Percentiles rank a stretch among this genome's conserved stretches.
These are phyloP conservation scores for Neurospora hispaniola DNA, from an alignment of 495 filamentous ascomycete species.

Conservation along the genomic window DNA sequence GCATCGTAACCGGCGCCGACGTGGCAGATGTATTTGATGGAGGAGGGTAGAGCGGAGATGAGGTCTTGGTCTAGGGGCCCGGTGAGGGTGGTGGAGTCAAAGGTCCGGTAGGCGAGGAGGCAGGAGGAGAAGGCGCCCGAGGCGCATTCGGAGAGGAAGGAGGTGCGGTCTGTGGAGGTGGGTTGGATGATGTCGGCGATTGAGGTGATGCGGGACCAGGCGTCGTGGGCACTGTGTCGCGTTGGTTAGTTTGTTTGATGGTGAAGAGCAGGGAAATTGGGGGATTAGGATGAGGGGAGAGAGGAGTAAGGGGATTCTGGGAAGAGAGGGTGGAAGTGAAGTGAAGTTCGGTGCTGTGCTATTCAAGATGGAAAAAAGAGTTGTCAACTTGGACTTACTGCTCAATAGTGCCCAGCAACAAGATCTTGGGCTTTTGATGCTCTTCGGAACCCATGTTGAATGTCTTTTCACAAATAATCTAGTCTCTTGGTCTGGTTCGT, in stretches of 20 bases:
- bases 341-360: too few species aligned
- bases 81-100: constrained; percentile 54
- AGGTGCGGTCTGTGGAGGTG: too few species aligned
- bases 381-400: constrained; percentile 14
- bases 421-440: constrained; percentile 15
- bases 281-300: too few species aligned
- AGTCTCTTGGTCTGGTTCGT: background rate
- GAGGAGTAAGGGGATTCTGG: too few species aligned
- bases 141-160: constrained; percentile 41
- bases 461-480: background rate
- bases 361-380: background rate
- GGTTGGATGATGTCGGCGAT: too few species aligned
- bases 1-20: constrained; percentile 85
- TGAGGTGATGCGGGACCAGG: too few species aligned
- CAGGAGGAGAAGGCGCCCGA: constrained; percentile 59
- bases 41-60: constrained; percentile 50
- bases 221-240: too few species aligned
- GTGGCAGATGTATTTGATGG: constrained; percentile 70
- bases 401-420: constrained; percentile 23
- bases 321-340: background rate
- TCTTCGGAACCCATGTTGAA: background rate
- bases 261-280: too few species aligned
- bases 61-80: constrained; percentile 60
- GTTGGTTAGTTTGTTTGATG: too few species aligned
- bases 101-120: constrained; percentile 65